These are phyloP conservation scores for Gaillardinia entomophila DNA, from an alignment of 805 yeast genomes.

Conservation along the genomic window DNA sequence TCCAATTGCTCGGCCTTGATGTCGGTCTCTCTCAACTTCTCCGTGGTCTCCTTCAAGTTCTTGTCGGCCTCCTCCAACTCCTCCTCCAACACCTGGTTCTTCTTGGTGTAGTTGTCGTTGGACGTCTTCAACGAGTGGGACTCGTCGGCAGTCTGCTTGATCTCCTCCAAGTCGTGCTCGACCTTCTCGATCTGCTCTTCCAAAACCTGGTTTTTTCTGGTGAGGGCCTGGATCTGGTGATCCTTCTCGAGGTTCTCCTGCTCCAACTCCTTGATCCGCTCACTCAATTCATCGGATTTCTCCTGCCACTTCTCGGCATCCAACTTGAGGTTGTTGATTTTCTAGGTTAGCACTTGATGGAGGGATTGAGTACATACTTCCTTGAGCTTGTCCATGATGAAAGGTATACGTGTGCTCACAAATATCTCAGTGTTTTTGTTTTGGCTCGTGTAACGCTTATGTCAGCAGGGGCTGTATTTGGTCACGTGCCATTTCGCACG, in stretches of 20 bases:
- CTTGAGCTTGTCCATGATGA: conserved; percentile 53
- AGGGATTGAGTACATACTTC: conserved; percentile 39
- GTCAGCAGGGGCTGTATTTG: background rate
- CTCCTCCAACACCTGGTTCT: conserved; percentile 82
- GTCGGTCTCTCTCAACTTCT: conserved; percentile 91
- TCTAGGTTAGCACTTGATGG: conserved; percentile 36
- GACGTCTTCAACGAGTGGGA: conserved; percentile 82
- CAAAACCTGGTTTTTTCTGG: conserved; percentile 84
- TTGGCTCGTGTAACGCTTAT: conserved; percentile 1
- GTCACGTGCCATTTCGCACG: conserved; percentile 1
- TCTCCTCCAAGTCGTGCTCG: conserved; percentile 67
- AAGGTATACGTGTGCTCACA: conserved; percentile 1
- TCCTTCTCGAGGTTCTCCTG: conserved; percentile 91
- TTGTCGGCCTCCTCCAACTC: conserved; percentile 87
- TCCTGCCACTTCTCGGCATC: conserved; percentile 98
- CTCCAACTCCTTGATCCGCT: conserved; percentile 81
- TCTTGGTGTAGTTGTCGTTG: conserved; percentile 87
- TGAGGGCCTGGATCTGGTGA: conserved; percentile 87
- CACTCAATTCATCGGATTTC: conserved; percentile 82
- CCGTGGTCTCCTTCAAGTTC: conserved; percentile 88
- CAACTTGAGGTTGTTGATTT: conserved; percentile 80
- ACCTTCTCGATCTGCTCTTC: conserved; percentile 79
- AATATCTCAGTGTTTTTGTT: background rate
- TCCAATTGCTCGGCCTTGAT: conserved; percentile 94
- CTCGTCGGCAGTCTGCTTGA: conserved; percentile 85